These are phyloP conservation scores for Shiraia sp. DNA, from an alignment of 2,329 filamentous ascomycete species.

Conservation along the genomic window DNA sequence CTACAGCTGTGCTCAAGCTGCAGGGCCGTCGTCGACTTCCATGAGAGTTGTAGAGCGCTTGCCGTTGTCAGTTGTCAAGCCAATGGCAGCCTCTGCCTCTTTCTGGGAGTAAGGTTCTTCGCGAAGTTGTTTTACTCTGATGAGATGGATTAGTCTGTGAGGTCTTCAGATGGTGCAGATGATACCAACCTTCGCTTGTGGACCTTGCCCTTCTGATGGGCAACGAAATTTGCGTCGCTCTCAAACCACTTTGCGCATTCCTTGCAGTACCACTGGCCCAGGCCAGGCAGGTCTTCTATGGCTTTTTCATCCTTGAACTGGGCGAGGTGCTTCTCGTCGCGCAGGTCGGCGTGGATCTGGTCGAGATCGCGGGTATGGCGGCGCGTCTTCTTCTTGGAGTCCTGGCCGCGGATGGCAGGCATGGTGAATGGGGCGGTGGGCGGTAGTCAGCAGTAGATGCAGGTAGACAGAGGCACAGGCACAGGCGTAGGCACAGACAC, in stretches of 20 bases:
- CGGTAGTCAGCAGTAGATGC: no score
- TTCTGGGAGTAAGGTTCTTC: constrained; percentile 87
- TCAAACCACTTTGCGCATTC: constrained; percentile 98
- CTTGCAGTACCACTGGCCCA: constrained; percentile 84
- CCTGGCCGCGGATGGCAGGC: constrained; percentile 55
- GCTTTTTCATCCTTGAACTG: constrained; percentile 79
- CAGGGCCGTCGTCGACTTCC: constrained; percentile 37
- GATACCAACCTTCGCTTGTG: constrained; percentile 79
- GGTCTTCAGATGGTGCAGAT: not conserved
- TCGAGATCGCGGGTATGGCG: constrained; percentile 76
- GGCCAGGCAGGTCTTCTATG: constrained; percentile 81
- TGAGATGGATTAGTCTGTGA: constrained; percentile 13
- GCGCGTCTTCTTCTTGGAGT: constrained; percentile 55
- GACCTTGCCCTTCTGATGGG: constrained; percentile 84
- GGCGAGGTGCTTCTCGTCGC: constrained; percentile 76
- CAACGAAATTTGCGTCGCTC: constrained; percentile 72
- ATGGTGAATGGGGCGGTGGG: no score
- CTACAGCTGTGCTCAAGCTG: constrained; percentile 10
- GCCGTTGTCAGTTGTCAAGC: constrained; percentile 72
- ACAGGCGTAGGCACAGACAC: no score
- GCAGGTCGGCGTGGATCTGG: constrained; percentile 83
- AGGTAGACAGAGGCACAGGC: no score
- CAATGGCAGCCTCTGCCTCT: constrained; percentile 79
- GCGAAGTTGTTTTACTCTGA: constrained; percentile 76
- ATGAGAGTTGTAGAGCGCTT: constrained; percentile 40